Percentiles rank a stretch among this genome's conserved stretches.
phyloP scores from a whole-genome alignment of 441 rosid species.

The Arabidopsis hybrid region DNA sequence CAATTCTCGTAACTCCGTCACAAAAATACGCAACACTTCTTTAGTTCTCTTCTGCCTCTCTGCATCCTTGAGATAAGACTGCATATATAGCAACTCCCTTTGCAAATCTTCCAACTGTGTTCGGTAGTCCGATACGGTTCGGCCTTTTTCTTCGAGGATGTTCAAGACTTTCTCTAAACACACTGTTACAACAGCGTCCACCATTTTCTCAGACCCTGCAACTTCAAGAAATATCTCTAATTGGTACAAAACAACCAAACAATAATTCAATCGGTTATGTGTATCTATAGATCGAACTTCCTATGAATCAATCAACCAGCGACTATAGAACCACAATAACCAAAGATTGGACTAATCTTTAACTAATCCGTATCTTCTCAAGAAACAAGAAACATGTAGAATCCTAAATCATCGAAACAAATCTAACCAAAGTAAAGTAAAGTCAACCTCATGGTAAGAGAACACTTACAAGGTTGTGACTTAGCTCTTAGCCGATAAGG shows the following conservation, averaged over 20 bases:
- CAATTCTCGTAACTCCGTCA: constrained; percentile 37
- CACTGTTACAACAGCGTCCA: constrained; percentile 46
- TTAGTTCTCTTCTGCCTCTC: constrained; percentile 43
- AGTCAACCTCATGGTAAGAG: constrained; percentile 14
- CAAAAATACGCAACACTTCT: constrained; percentile 27
- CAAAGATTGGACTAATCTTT: constrained; percentile 23
- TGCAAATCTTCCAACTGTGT: constrained; percentile 31
- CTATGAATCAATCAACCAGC: constrained; percentile 5
- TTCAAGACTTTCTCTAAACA: constrained; percentile 37
- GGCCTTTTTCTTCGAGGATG: constrained; percentile 41
- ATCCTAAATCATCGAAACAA: background rate
- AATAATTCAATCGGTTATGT: constrained; percentile 5
- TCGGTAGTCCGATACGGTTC: constrained; percentile 37
- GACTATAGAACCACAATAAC: constrained; percentile 1
- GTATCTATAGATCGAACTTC: background rate
- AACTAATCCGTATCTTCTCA: background rate
- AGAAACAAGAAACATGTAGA: constrained; percentile 29
- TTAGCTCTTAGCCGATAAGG: constrained; percentile 6
- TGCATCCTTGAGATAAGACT: constrained; percentile 44
- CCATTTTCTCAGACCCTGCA: constrained; percentile 35
- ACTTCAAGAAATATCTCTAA: background rate
- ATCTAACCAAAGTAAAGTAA: constrained; percentile 20
- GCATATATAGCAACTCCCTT: constrained; percentile 40
- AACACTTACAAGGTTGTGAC: constrained; percentile 32
- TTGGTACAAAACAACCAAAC: background rate